Conservation (phyloP, 768 basidiomycete genomes). For the Tricholoma bakamatsutake region DNA sequence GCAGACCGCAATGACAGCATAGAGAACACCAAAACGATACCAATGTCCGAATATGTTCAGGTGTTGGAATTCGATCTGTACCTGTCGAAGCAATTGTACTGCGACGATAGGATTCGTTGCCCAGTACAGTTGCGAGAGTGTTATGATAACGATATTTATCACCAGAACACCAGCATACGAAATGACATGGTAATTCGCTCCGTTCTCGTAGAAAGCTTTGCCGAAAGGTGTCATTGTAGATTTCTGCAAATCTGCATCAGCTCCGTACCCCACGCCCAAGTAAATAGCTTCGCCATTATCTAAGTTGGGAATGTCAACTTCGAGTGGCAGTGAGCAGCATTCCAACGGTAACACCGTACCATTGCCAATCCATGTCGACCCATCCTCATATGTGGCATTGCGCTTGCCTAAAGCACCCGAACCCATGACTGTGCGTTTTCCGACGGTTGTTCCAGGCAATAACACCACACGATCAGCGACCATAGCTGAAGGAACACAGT, state of each 20-base stretch:
- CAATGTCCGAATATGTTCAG: constrained; percentile 31
- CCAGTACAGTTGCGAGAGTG: constrained; percentile 35
- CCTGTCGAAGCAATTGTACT: constrained; percentile 28
- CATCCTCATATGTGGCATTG: constrained; percentile 33
- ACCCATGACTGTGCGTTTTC: constrained; percentile 39
- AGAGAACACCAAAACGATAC: constrained; percentile 34
- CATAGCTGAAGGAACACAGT: constrained; percentile 27
- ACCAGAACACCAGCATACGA: constrained; percentile 31
- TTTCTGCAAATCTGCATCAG: constrained; percentile 10
- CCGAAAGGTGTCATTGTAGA: constrained; percentile 40
- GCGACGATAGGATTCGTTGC: constrained; percentile 33
- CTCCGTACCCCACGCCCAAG: constrained; percentile 21
- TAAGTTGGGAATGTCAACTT: constrained; percentile 3
- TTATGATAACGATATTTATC: constrained; percentile 32
- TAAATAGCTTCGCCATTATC: constrained; percentile 37
- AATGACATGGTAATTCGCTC: constrained; percentile 35
- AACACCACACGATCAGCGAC: constrained; percentile 43
- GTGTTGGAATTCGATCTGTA: constrained; percentile 19
- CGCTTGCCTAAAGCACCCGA: constrained; percentile 41
- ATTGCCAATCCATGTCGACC: constrained; percentile 43
- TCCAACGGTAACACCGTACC: constrained; percentile 19
- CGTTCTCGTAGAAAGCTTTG: constrained; percentile 34
- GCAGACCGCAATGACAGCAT: constrained; percentile 31
- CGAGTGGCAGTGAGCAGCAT: background rate
- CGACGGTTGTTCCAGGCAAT: constrained; percentile 36